Conservation (phyloP, 1,284 basidiomycete species). For the Ganoderma lucidum region DNA sequence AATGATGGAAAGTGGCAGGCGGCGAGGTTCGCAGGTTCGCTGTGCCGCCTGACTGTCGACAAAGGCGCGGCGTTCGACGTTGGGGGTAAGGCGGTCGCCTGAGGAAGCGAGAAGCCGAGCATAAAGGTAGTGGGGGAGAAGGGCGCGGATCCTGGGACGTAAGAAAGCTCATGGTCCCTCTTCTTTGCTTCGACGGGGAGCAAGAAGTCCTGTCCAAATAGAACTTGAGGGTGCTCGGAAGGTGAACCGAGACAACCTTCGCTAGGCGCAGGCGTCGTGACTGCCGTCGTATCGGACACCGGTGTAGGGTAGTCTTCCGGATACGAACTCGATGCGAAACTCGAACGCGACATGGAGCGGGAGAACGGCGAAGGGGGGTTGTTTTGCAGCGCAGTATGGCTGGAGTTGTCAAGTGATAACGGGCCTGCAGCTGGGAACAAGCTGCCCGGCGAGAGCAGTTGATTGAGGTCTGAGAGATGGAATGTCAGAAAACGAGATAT, state of each 20-base stretch:
- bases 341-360: slow-evolving; percentile 32
- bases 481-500: slow-evolving; percentile 14
- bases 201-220: slow-evolving; percentile 21
- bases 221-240: slow-evolving; percentile 21
- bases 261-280: slow-evolving; percentile 32
- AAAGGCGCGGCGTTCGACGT: not conserved
- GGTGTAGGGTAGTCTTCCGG: slow-evolving; percentile 30
- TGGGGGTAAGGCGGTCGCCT: slow-evolving; percentile 12
- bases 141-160: slow-evolving; percentile 33
- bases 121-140: slow-evolving; percentile 23
- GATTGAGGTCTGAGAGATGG: slow-evolving; percentile 5
- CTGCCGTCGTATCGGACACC: slow-evolving; percentile 25
- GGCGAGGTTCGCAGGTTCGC: slow-evolving; percentile 31
- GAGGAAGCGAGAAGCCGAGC: slow-evolving; percentile 17
- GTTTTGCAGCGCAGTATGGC: slow-evolving; percentile 1
- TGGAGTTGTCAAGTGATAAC: slow-evolving; percentile 16
- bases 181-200: slow-evolving; percentile 23
- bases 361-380: slow-evolving; percentile 25
- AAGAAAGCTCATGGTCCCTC: slow-evolving; percentile 22
- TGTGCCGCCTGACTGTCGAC: slow-evolving; percentile 28
- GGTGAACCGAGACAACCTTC: slow-evolving; percentile 24
- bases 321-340: slow-evolving; percentile 25
- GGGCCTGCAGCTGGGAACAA: slow-evolving; percentile 11
- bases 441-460: slow-evolving; percentile 6
- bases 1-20: slow-evolving; percentile 26